Base-by-base conservation (phyloP, 805 yeast genomes). In the Ogataea ganodermae region DNA sequence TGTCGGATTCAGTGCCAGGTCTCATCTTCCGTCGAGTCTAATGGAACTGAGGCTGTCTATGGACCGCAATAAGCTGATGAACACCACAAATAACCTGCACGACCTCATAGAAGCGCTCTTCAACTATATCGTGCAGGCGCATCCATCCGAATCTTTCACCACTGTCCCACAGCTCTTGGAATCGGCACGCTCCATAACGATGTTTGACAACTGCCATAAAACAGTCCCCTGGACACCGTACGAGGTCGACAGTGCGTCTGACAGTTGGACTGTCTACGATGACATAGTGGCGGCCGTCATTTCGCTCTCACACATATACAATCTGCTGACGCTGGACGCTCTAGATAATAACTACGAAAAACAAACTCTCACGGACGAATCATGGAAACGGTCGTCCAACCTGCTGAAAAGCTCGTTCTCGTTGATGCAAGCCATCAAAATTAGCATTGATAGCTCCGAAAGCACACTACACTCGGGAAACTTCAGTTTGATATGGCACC, bases 91-190 rank as follows among this genome's bases (percentile, higher is more conserved):
- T 42, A 51, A 52, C 14, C 18, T 61, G 16, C 61, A 54, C 39
- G 57, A 56, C 2, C 55, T 58, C 32, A 53, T 63, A 10, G 64
- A 62, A 27, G 48, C 43, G n/a, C 35, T 63, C 6, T 57, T 59
- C 20, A 30, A 24, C n/a, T 48, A 44, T 20, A 40, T 46, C 9
- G 23, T 28, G 5, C 24, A 35, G 13, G 1, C 39, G 3, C n/a
- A n/a, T 1, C n/a, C 38, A 4, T 38, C 31, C 12, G 2, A 16
- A 9, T 12, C 28, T 18, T 22, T 26, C 8, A 40, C 22, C 4
- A 17, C 37, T 6, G n/a, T 42, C 3, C 10, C 28, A 14, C 51
- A 50, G 14, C 23, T 59, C 22, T 33, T 62, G 5, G 35, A 53
- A 2, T 21, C 36, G 3, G 48, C 59, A 7, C 50, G 42, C 26